phyloP scores from a whole-genome alignment of 179 eudicot species.

The Pouteria campechiana region DNA sequence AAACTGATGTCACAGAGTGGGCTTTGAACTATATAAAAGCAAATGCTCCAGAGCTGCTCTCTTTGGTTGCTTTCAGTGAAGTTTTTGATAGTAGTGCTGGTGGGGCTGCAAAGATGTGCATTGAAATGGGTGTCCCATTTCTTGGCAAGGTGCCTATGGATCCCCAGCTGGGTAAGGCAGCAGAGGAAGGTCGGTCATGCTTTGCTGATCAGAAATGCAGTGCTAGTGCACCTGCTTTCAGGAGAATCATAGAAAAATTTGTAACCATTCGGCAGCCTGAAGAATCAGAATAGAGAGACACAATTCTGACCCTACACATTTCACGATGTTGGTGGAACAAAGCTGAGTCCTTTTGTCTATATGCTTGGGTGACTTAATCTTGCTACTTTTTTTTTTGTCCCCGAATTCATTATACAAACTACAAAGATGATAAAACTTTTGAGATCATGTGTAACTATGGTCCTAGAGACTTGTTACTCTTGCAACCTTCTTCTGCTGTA shows the following conservation, averaged over 20 bases:
- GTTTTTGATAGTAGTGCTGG: constrained; percentile 86
- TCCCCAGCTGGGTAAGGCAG: constrained; percentile 81
- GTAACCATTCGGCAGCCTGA: constrained; percentile 15
- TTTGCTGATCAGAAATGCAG: constrained; percentile 44
- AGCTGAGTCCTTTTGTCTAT: too few relatives aligned
- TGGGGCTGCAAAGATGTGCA: constrained; percentile 76
- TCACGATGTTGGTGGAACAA: too few relatives aligned
- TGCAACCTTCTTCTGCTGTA: too few relatives aligned
- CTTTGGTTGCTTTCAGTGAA: constrained; percentile 44
- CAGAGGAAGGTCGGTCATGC: constrained; percentile 92
- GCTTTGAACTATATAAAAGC: constrained; percentile 36
- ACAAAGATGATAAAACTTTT: too few relatives aligned
- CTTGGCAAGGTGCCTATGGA: constrained; percentile 87
- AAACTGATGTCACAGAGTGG: constrained; percentile 59
- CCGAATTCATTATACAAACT: too few relatives aligned
- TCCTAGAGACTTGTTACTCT: too few relatives aligned
- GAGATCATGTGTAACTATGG: too few relatives aligned
- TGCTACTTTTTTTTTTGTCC: too few relatives aligned
- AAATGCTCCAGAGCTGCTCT: constrained; percentile 70
- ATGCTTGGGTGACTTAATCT: too few relatives aligned
- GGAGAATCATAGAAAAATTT: constrained; percentile 47
- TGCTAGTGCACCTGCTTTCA: constrained; percentile 54
- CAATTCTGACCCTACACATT: too few relatives aligned
- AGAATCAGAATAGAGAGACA: too few relatives aligned
- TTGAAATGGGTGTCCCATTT: constrained; percentile 73